Evolutionary conservation across 768 basidiomycete species (phyloP).

Genomic region (Panus rudis): DNA sequence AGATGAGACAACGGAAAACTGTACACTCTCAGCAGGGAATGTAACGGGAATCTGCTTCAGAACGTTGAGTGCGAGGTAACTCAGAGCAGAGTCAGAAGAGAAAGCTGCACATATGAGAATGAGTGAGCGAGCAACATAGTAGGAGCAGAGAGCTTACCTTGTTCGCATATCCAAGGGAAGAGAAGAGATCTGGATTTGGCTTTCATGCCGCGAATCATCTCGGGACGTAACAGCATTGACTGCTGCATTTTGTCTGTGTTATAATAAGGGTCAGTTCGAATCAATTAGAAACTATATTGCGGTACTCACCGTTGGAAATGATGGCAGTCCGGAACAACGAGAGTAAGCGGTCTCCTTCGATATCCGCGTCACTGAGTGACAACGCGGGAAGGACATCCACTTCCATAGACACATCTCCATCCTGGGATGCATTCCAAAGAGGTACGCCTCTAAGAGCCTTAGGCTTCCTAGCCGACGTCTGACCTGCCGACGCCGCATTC

Average conservation of each 20-base stretch:
- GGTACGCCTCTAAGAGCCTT: slow-evolving; percentile 18
- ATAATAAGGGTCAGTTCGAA: neutral
- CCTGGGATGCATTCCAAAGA: slow-evolving; percentile 25
- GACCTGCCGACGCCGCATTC: slow-evolving; percentile 3
- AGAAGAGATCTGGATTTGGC: too few relatives aligned
- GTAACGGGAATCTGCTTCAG: too few relatives aligned
- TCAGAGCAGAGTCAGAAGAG: too few relatives aligned
- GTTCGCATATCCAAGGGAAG: slow-evolving; percentile 23
- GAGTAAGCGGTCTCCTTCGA: slow-evolving; percentile 20
- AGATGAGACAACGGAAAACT: slow-evolving; percentile 29
- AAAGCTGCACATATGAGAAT: too few relatives aligned
- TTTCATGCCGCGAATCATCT: too few relatives aligned
- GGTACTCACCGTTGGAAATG: slow-evolving; percentile 27
- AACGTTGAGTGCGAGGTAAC: too few relatives aligned
- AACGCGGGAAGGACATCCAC: slow-evolving; percentile 6
- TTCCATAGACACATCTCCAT: slow-evolving; percentile 12
- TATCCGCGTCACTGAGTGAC: neutral
- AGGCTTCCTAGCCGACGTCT: slow-evolving; percentile 8
- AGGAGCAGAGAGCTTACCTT: too few relatives aligned
- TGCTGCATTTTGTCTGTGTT: slow-evolving; percentile 28
- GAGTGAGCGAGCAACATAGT: too few relatives aligned
- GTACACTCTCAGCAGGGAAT: too few relatives aligned
- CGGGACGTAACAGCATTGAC: too few relatives aligned
- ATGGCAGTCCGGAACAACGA: slow-evolving; percentile 26
- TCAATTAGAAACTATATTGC: neutral